Conservation (phyloP, 768 basidiomycete species). For the Dictyophora rubrovolvata region DNA sequence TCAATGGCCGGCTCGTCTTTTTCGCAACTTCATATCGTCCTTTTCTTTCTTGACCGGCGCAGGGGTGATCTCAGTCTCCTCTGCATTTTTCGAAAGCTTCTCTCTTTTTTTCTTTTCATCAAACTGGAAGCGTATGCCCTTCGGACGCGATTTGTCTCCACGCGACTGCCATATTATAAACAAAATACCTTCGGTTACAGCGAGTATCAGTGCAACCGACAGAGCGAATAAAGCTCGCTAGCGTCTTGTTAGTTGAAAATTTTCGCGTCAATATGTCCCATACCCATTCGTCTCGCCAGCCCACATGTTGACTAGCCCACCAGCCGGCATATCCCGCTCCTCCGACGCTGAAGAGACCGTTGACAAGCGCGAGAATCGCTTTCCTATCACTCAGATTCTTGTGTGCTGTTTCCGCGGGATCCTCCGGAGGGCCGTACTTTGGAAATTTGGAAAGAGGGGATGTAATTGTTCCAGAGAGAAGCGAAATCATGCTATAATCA, state of each 20-base stretch:
- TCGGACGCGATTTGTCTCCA: slow-evolving; percentile 9
- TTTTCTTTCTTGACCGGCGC: background rate
- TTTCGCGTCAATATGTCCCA: slow-evolving; percentile 18
- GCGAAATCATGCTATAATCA: slow-evolving; percentile 58
- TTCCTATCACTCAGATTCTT: slow-evolving; percentile 46
- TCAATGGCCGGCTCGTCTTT: background rate
- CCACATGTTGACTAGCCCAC: slow-evolving; percentile 57
- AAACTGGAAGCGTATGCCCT: background rate
- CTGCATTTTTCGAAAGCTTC: background rate
- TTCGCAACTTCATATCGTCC: background rate
- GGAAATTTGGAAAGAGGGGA: slow-evolving; percentile 69
- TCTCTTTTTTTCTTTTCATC: background rate
- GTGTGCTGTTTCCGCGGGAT: slow-evolving; percentile 30
- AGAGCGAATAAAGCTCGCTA: slow-evolving; percentile 52
- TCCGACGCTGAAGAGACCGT: slow-evolving; percentile 58
- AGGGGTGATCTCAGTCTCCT: background rate
- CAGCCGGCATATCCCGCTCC: slow-evolving; percentile 60
- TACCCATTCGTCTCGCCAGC: slow-evolving; percentile 72
- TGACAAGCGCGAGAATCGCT: slow-evolving; percentile 58
- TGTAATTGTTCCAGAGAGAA: slow-evolving; percentile 71
- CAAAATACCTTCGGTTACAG: slow-evolving; percentile 56
- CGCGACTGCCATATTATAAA: slow-evolving; percentile 67
- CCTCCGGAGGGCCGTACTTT: slow-evolving; percentile 33
- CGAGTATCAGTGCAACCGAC: slow-evolving; percentile 52
- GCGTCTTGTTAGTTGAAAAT: background rate